A percentile compares a stretch with the other conserved stretches of the same genome.
Conservation (phyloP, 352 stramenopile genomes). For the Phytophthora niederhauseri region DNA sequence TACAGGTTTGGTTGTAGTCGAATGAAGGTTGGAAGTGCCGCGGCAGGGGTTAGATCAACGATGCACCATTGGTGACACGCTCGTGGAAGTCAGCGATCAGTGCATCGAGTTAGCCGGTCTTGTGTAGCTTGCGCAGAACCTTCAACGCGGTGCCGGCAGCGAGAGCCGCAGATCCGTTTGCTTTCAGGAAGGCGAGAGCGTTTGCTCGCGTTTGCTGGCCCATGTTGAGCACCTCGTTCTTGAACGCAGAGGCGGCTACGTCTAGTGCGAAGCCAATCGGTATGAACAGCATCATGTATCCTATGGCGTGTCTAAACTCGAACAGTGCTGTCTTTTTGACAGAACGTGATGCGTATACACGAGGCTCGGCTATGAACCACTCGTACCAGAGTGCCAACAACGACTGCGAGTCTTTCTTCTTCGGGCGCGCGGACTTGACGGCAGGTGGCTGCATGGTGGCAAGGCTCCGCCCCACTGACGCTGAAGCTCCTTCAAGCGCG, state of each 20-base stretch:
- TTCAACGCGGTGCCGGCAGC: slow-evolving; percentile 11
- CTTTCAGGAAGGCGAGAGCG: slow-evolving; percentile 2
- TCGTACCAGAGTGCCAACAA: slow-evolving; percentile 11
- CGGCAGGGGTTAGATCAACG: slow-evolving; percentile 7
- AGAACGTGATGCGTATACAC: slow-evolving; percentile 12
- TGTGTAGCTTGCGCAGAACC: slow-evolving; percentile 9
- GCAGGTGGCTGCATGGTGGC: too few relatives aligned
- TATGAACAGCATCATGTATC: slow-evolving; percentile 27
- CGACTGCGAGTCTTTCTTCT: slow-evolving; percentile 14
- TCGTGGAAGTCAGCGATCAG: slow-evolving; percentile 10
- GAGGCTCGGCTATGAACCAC: slow-evolving; percentile 17
- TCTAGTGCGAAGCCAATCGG: slow-evolving; percentile 12
- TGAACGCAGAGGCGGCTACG: slow-evolving; percentile 4
- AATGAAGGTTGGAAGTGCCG: neutral
- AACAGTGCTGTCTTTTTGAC: slow-evolving; percentile 20
- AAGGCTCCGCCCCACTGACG: too few relatives aligned
- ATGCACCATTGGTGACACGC: neutral
- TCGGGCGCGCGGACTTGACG: too few relatives aligned
- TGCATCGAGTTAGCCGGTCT: slow-evolving; percentile 8
- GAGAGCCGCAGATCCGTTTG: neutral
- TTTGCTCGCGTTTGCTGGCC: neutral
- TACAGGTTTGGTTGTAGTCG: too few relatives aligned
- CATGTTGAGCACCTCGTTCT: slow-evolving; percentile 9
- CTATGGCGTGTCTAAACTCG: slow-evolving; percentile 18
- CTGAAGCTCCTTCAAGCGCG: too few relatives aligned